These are phyloP conservation scores for Geotrichum reessii DNA, from an alignment of 1,139 yeast genomes.

Conservation along the genomic window DNA sequence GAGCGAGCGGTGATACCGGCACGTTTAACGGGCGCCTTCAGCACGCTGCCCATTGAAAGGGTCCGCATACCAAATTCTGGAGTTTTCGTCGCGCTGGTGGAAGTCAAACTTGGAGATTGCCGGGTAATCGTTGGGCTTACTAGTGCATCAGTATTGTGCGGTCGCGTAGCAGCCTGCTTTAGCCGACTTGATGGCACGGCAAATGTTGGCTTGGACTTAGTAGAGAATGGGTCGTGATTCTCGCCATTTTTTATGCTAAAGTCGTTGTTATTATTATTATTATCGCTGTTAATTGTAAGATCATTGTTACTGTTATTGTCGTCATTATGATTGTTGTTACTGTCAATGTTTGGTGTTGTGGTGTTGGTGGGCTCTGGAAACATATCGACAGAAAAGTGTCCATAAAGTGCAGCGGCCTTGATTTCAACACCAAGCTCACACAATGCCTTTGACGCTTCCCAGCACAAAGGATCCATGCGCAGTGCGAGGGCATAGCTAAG, in stretches of 20 bases:
- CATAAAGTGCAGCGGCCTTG: constrained; percentile 56
- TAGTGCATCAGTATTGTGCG: neutral
- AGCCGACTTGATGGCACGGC: neutral
- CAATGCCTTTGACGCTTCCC: constrained; percentile 80
- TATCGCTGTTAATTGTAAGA: neutral
- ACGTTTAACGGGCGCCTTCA: constrained; percentile 10
- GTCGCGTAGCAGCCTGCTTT: neutral
- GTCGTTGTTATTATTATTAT: neutral
- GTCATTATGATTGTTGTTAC: constrained; percentile 17
- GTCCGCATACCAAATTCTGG: neutral
- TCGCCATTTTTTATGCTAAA: neutral
- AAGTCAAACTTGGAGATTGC: neutral
- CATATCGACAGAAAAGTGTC: constrained; percentile 25
- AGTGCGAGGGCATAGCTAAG: constrained; percentile 64
- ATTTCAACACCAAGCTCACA: constrained; percentile 56
- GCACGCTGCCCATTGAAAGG: neutral
- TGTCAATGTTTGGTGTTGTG: neutral
- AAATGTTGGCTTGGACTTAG: neutral
- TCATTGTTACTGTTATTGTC: constrained; percentile 4
- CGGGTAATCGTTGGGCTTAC: neutral
- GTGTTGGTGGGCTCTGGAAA: constrained; percentile 12
- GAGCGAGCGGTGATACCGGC: neutral
- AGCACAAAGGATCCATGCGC: constrained; percentile 68
- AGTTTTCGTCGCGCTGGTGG: neutral
- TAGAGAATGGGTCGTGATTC: neutral